phyloP scores from a whole-genome alignment of 345 rosid genomes.

The Brassica napus region DNA sequence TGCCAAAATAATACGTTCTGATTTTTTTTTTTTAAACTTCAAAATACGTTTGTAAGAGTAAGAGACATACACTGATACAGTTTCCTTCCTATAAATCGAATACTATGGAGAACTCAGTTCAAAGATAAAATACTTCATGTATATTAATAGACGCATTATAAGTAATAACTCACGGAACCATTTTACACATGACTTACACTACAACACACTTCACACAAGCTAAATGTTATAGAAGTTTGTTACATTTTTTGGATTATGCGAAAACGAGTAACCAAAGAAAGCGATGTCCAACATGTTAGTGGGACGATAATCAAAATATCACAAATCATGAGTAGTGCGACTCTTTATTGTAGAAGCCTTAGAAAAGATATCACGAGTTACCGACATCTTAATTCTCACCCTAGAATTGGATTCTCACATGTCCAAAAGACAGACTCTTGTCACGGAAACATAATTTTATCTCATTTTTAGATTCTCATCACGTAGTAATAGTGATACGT shows the following conservation, averaged over 20 bases:
- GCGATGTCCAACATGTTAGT: conserved; percentile 23
- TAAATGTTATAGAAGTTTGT: background rate
- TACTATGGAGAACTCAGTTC: background rate
- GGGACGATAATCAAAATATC: conserved; percentile 19
- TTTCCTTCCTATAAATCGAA: background rate
- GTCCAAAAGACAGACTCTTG: conserved; percentile 27
- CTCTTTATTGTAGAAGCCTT: conserved; percentile 14
- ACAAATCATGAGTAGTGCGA: conserved; percentile 30
- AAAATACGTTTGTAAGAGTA: background rate
- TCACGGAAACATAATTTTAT: background rate
- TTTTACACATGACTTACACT: background rate
- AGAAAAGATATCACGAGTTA: conserved; percentile 16
- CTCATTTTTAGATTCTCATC: conserved; percentile 17
- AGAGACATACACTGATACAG: background rate
- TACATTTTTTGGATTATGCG: background rate
- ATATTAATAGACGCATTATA: background rate
- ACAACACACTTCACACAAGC: background rate
- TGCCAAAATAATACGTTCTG: background rate
- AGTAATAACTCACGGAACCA: background rate
- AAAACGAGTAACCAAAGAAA: conserved; percentile 9
- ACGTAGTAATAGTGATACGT: conserved; percentile 25
- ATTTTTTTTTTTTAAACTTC: background rate
- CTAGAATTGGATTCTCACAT: conserved; percentile 33
- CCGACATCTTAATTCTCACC: conserved; percentile 40
- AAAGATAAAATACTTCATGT: background rate